Conservation (phyloP, 1,284 basidiomycete genomes). For the Chalciporus sp. region DNA sequence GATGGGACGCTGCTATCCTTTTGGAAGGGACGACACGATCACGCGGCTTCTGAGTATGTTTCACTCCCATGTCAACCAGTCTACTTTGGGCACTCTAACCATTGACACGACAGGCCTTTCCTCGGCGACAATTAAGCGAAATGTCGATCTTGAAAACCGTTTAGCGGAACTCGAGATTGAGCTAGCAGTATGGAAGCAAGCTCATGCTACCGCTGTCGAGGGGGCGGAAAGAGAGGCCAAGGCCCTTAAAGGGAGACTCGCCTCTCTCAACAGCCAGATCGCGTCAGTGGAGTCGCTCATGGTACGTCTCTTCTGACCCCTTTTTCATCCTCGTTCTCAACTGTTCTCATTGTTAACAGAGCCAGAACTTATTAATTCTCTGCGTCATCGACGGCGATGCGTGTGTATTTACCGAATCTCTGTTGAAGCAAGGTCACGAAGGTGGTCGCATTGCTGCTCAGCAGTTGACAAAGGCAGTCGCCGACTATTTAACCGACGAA, state of each 20-base stretch:
- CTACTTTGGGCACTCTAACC: constrained; percentile 11
- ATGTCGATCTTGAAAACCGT: constrained; percentile 60
- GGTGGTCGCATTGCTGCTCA: constrained; percentile 73
- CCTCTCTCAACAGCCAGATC: constrained; percentile 61
- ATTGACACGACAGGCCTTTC: constrained; percentile 53
- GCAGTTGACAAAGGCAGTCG: constrained; percentile 63
- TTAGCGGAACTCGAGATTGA: constrained; percentile 70
- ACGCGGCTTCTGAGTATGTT: constrained; percentile 57
- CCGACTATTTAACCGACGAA: constrained; percentile 61
- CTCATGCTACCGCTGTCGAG: constrained; percentile 60
- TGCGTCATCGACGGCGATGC: constrained; percentile 75
- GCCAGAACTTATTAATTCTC: constrained; percentile 64
- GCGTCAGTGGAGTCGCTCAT: constrained; percentile 57
- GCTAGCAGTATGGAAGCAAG: constrained; percentile 68
- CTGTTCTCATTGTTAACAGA: constrained; percentile 39
- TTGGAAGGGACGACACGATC: constrained; percentile 64
- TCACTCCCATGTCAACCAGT: constrained; percentile 3
- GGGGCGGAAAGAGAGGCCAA: constrained; percentile 59
- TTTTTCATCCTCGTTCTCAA: not conserved
- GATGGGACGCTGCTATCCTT: constrained; percentile 24
- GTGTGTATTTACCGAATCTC: constrained; percentile 61
- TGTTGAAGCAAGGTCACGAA: constrained; percentile 61
- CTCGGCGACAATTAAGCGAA: constrained; percentile 60
- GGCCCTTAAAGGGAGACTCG: constrained; percentile 63
- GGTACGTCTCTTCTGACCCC: constrained; percentile 37